Evolutionary conservation across 805 yeast species (phyloP), one percentile per base, ranked within the genome.

Genomic region (Teunomyces gatunensis): DNA sequence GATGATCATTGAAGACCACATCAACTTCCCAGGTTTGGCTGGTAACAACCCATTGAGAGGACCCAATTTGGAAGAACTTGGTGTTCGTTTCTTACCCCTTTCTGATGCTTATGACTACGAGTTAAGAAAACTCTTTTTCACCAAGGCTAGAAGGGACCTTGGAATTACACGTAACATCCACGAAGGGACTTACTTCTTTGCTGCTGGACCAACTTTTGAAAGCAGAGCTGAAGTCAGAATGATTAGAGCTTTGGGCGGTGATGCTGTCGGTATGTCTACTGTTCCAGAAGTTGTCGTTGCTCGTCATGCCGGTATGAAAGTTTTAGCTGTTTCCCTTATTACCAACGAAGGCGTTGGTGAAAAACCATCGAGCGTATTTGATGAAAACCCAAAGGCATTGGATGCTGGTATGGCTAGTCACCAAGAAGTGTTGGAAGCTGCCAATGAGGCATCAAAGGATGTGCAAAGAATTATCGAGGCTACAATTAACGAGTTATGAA

Each of bases 231-330:
- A 92, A 69, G 86, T 85, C n/a, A 75, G 96, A 48, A 74, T 84
- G 75, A 71, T 92, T 41, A 66, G 82, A 50, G 55, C 69, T 5
- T 54, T 86, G 25, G 98, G 98, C 7, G 97, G 89, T 44, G 98
- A 92, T 65, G 87, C 94, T 0, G 98, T 91, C 2, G 98, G 98
- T 3, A 92, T 92, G 99, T 87, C 96, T 48, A 94, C 98, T 0
- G 97, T 92, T 29, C 97, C 99, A 0, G 99, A 92, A 67, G 96
- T 89, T 2, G 81, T 89, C 51, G 85, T 89, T 15, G 98, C 97
- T 1, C 83, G 96, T 63, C 98, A 94, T 64, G 78, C 84, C 49
- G 96, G 91, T 1, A 67, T 94, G 70, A 77, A 73, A 53, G 96
- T 90, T 4, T 70, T 92, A 52, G 98, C 97, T 0, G 65, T 92